Evolutionary conservation across 495 filamentous ascomycete genomes (phyloP), one percentile per base, ranked within the genome.

Genomic region (Pseudoneurospora amorphoporcata): DNA sequence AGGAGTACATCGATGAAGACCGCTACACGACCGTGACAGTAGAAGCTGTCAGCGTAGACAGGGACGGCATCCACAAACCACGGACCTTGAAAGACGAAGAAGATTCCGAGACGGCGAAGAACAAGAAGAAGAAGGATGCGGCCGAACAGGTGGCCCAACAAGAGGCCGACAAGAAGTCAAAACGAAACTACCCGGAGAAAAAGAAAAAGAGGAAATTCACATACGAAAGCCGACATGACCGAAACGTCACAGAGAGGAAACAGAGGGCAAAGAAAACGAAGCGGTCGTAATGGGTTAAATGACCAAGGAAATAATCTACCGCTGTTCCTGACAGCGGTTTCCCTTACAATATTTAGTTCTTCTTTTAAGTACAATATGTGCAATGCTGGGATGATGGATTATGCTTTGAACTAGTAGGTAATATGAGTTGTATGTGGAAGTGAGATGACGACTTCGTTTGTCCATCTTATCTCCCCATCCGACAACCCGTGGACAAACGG

Each of bases 1-100:
- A 95, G 70, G 94, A 97, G 81, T 99, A 97, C 82, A 88, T 97
- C 72, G 95, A 99, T 81, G 95, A 98, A 80, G 95, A 97, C 77
- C 92, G 91, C 80, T 96, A 92, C 78, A 97, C 95, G 19, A 96
- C 92, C 4, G 95, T 99, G 39, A 97, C 93, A 0, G 88, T 99
- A 0, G 94, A 97, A 79, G 91, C 91, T n/a, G 93, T 99, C 78
- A 91, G 91, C 76, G 84, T 95, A 8, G 89, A 92, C 3, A 89
- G 88, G 70, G 89, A 92, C 72, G 92, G 90, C 8, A 77, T 94
- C 16, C 80, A 88, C 69, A 87, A 88, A 75, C 81, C 85, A 35
- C 39, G 82, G 87, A 12, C 53, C 2, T 39, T 53, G 8, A 83
- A 86, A 2, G 78, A 81, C 32, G 85, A 85, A 17, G 85, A 88